These are phyloP conservation scores for Solanum chiquidenum DNA, from an alignment of 257 asterid species.

Conservation along the genomic window DNA sequence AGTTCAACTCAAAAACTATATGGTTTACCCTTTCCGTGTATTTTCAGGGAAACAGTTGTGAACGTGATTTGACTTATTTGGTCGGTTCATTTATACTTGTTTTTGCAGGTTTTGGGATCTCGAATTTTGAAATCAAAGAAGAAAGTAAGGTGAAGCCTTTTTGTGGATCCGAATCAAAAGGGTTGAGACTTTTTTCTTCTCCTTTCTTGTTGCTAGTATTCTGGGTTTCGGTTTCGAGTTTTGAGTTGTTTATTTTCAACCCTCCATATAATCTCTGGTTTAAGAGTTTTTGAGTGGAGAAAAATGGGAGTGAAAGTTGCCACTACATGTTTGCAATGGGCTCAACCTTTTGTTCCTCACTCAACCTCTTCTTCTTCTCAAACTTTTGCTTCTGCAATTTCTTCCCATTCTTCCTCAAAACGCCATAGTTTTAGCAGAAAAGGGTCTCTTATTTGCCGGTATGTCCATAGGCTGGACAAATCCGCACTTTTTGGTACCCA, in stretches of 20 bases:
- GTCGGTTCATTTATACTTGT: conserved; percentile 17
- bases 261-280: not conserved
- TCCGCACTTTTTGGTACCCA: conserved; percentile 27
- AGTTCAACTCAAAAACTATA: not conserved
- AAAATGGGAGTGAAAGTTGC: conserved; percentile 67
- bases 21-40: not conserved
- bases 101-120: conserved; percentile 31
- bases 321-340: conserved; percentile 48
- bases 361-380: conserved; percentile 54
- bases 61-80: conserved; percentile 10
- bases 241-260: not conserved
- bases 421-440: conserved; percentile 33
- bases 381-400: conserved; percentile 46
- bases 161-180: conserved; percentile 18
- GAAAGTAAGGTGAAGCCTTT: conserved; percentile 12
- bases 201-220: not conserved
- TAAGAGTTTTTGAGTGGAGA: not conserved
- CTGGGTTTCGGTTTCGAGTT: not conserved
- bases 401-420: conserved; percentile 30
- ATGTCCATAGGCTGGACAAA: conserved; percentile 9
- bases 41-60: conserved; percentile 4
- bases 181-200: not conserved
- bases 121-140: conserved; percentile 12
- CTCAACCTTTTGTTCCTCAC: conserved; percentile 55
- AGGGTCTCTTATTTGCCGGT: conserved; percentile 41